Conservation (phyloP, 2,329 filamentous ascomycete species). For the Dothideomycetidae sp. region DNA sequence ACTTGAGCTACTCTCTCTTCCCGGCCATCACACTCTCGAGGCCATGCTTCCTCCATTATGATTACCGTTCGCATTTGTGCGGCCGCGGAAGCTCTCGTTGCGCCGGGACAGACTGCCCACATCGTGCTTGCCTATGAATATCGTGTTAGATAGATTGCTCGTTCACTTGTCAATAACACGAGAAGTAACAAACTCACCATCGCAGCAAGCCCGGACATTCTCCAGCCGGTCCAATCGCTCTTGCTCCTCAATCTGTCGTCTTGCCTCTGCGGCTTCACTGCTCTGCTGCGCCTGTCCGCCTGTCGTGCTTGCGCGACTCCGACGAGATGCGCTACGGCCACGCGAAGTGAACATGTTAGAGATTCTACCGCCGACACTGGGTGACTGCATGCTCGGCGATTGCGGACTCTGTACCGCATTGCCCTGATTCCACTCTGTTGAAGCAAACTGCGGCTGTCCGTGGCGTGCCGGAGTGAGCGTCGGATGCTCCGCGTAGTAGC, state of each 20-base stretch:
- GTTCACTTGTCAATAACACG: conserved; percentile 7
- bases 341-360: conserved; percentile 32
- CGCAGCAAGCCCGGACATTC: conserved; percentile 93
- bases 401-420: not conserved
- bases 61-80: too few species aligned
- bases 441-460: conserved; percentile 1
- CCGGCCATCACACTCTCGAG: too few species aligned
- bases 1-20: too few species aligned
- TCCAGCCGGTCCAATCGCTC: conserved; percentile 67
- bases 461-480: conserved; percentile 11
- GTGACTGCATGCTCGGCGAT: not conserved
- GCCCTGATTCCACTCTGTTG: conserved; percentile 4
- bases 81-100: conserved; percentile 5
- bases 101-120: conserved; percentile 30
- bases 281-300: conserved; percentile 33
- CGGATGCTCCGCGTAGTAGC: conserved; percentile 11
- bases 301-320: conserved; percentile 16
- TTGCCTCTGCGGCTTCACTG: conserved; percentile 62
- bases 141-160: conserved; percentile 8
- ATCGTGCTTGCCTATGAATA: conserved; percentile 34
- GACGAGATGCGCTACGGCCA: conserved; percentile 19
- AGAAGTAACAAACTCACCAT: conserved; percentile 50
- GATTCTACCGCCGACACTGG: conserved; percentile 32
- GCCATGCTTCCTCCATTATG: too few species aligned
- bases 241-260: conserved; percentile 62